phyloP scores from a whole-genome alignment of 2,329 filamentous ascomycete genomes.

The Cytospora piceae region DNA sequence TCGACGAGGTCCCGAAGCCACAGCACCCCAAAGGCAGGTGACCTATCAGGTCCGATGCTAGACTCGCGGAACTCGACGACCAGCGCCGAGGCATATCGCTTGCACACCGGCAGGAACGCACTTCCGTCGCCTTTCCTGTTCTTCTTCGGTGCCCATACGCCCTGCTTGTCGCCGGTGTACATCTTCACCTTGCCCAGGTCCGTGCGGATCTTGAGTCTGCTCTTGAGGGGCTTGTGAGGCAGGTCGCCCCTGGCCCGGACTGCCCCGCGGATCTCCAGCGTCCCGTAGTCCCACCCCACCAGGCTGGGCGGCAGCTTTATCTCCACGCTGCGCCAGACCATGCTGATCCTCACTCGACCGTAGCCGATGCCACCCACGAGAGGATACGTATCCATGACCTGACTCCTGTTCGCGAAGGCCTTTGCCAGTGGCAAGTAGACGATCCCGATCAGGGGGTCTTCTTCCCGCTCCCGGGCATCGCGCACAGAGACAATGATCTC shows the following conservation, averaged over 20 bases:
- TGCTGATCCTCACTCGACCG: constrained; percentile 68
- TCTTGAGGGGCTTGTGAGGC: constrained; percentile 50
- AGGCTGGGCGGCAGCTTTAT: constrained; percentile 61
- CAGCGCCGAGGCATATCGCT: constrained; percentile 61
- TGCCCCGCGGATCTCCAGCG: constrained; percentile 63
- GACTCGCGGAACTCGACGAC: constrained; percentile 64
- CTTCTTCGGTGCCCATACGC: constrained; percentile 58
- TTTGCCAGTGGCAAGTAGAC: constrained; percentile 68
- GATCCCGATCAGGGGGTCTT: constrained; percentile 71
- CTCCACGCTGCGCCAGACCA: constrained; percentile 73
- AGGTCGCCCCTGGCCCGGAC: constrained; percentile 53
- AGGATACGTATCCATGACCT: constrained; percentile 68
- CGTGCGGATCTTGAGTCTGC: constrained; percentile 63
- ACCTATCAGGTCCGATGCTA: constrained; percentile 55
- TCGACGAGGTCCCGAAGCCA: constrained; percentile 74
- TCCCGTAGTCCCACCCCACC: constrained; percentile 74
- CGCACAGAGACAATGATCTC: constrained; percentile 71
- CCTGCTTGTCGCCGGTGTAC: constrained; percentile 49
- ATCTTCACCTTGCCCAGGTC: constrained; percentile 62
- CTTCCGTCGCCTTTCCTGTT: constrained; percentile 41
- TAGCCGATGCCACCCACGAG: constrained; percentile 74
- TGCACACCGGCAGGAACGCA: constrained; percentile 60
- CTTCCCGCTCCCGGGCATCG: constrained; percentile 69
- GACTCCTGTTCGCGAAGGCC: constrained; percentile 64
- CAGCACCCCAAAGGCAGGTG: constrained; percentile 64